These are phyloP conservation scores for Dionaea muscipula DNA, from an alignment of 179 eudicot genomes.

Conservation along the genomic window DNA sequence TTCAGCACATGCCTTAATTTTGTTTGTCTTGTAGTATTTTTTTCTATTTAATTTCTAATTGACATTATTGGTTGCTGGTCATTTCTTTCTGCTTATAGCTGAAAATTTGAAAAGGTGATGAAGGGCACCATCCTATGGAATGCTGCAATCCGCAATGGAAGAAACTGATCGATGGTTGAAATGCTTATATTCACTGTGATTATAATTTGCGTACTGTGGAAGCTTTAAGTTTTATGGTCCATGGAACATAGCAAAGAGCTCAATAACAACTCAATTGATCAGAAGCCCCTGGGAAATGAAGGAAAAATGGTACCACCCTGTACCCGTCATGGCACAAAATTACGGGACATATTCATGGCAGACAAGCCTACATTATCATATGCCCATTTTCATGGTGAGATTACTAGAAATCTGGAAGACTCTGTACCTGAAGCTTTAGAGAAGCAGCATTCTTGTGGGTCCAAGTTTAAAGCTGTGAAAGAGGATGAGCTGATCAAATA, in stretches of 20 bases:
- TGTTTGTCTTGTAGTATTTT: no score
- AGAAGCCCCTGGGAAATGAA: conserved; percentile 13
- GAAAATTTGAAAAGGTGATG: no score
- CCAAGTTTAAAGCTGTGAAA: conserved; percentile 19
- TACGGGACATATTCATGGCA: conserved; percentile 39
- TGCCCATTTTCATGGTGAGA: conserved; percentile 40
- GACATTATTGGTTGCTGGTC: no score
- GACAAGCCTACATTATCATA: conserved; percentile 30
- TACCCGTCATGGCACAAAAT: conserved; percentile 29
- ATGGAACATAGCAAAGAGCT: conserved; percentile 15
- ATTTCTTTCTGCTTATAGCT: no score
- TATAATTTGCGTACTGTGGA: conserved; percentile 7
- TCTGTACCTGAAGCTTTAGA: conserved; percentile 23
- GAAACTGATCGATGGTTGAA: conserved; percentile 2
- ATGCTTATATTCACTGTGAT: conserved; percentile 2
- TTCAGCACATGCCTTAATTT: no score
- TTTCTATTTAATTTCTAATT: no score
- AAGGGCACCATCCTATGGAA: no score
- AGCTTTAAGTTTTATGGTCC: conserved; percentile 9
- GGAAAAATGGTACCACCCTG: conserved; percentile 20
- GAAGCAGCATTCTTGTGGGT: conserved; percentile 21
- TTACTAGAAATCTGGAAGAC: conserved; percentile 22
- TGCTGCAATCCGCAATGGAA: conserved; percentile 5
- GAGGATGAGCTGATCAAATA: conserved; percentile 70
- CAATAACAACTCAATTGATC: conserved; percentile 11